phyloP scores from a whole-genome alignment of 257 asterid species.

The Scutellaria baicalensis region DNA sequence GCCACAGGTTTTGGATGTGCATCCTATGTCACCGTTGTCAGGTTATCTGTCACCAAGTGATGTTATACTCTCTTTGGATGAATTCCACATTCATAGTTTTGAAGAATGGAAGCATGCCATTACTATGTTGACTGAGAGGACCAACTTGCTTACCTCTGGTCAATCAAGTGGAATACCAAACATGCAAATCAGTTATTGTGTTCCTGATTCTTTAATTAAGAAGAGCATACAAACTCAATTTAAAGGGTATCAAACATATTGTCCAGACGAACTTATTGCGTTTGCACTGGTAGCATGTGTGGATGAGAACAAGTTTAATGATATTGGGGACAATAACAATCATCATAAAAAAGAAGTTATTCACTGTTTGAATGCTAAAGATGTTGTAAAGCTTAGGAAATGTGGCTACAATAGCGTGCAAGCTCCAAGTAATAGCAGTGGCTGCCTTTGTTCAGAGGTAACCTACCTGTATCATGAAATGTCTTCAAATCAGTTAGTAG shows the following conservation, averaged over 20 bases:
- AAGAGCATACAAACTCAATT: constrained; percentile 29
- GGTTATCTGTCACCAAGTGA: constrained; percentile 59
- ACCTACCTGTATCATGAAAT: constrained; percentile 5
- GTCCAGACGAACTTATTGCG: constrained; percentile 57
- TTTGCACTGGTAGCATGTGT: constrained; percentile 48
- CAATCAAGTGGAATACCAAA: constrained; percentile 17
- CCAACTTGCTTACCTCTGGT: constrained; percentile 18
- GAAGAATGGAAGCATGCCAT: constrained; percentile 60
- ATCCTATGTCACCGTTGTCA: constrained; percentile 57
- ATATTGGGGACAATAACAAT: constrained; percentile 17
- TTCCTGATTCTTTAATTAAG: constrained; percentile 47
- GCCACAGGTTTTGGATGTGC: constrained; percentile 67
- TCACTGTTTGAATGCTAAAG: constrained; percentile 66
- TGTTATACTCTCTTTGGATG: constrained; percentile 55
- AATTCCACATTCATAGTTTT: constrained; percentile 33
- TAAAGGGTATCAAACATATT: constrained; percentile 36
- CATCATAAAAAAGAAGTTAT: constrained; percentile 21
- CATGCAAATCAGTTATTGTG: constrained; percentile 54
- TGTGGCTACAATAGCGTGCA: constrained; percentile 36
- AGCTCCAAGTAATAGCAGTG: constrained; percentile 24
- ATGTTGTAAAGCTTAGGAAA: constrained; percentile 54
- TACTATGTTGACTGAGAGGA: constrained; percentile 30
- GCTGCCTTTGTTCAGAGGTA: constrained; percentile 70
- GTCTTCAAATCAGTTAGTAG: background rate
- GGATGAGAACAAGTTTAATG: constrained; percentile 18